Evolutionary conservation across 306 rosid species (phyloP), one percentile per base, ranked within the genome.

Genomic region (Corylus americana): DNA sequence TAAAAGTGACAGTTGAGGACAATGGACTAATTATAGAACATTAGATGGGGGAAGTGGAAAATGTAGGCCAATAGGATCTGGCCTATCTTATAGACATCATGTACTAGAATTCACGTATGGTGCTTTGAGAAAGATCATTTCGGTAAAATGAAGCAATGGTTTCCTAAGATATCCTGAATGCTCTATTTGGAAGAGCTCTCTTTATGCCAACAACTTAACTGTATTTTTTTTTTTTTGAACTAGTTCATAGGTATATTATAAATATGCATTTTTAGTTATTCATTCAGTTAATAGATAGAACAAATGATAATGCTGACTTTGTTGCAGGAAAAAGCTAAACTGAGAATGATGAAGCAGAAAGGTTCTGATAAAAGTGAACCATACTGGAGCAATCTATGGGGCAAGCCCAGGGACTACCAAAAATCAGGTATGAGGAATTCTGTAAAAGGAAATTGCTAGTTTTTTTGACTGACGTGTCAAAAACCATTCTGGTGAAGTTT

Each of bases 301-400:
- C 75, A 49, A 42, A 45, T 76, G 47, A 73, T 55, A 25, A 67
- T n/a, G 47, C 11, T 74, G 55, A 44, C 58, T 85, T 57, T 75
- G 49, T 76, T 81, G 51, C 87, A 95, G 98, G 84, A 74, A 81
- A 82, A 90, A 89, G 97, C 98, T 70, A 93, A 91, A 83, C 9
- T 76, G 58, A 90, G 90, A 86, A 91, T 88, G 98, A 83, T n/a
- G 87, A 93, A 88, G 82, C 85, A 90, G 89, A 91, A 88, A 75
- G 89, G 80, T 64, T 77, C 91, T n/a, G 83, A 73, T 37, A 72
- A 79, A 17, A 50, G 88, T 16, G 86, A 83, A 58, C 72, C 92
- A 58, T 91, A 89, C 86, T 93, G 99, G 99, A 87, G 81, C 86
- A 84, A 93, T 71, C 74, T 95, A 44, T 90, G 99, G 91, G 93